Evolutionary conservation across 2,329 filamentous ascomycete species (phyloP).

Genomic region (Arachnomyces sp.): DNA sequence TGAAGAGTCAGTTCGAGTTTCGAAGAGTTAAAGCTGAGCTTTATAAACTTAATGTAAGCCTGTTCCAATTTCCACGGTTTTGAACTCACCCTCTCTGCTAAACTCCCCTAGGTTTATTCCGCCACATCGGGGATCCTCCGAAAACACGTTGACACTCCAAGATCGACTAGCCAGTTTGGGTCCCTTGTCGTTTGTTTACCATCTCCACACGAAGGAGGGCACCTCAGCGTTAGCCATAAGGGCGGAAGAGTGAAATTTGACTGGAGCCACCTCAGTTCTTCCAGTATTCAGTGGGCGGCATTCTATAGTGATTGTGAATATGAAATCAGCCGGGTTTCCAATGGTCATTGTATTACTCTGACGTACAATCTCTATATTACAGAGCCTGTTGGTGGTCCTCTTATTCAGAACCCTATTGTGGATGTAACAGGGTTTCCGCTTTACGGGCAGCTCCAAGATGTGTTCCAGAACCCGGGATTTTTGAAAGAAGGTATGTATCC

Average conservation of each 20-base stretch:
- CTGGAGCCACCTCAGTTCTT: constrained; percentile 18
- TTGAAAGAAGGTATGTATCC: constrained; percentile 25
- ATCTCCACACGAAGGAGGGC: constrained; percentile 24
- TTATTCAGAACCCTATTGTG: constrained; percentile 14
- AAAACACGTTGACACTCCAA: constrained; percentile 47
- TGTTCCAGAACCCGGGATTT: constrained; percentile 27
- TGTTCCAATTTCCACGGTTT: neutral
- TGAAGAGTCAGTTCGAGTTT: constrained; percentile 10
- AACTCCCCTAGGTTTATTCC: constrained; percentile 38
- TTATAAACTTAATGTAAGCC: constrained; percentile 48
- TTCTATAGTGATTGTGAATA: constrained; percentile 33
- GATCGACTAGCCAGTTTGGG: constrained; percentile 41
- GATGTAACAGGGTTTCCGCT: constrained; percentile 30
- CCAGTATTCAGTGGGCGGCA: constrained; percentile 27
- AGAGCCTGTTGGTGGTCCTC: constrained; percentile 22
- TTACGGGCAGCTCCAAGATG: constrained; percentile 23
- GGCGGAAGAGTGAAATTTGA: constrained; percentile 19
- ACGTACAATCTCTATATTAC: constrained; percentile 51
- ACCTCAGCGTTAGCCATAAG: constrained; percentile 25
- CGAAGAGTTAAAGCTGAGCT: constrained; percentile 43
- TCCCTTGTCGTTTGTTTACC: constrained; percentile 48
- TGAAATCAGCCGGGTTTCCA: constrained; percentile 37
- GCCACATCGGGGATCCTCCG: constrained; percentile 45
- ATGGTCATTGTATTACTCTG: constrained; percentile 48
- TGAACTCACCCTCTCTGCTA: neutral